phyloP scores from a whole-genome alignment of 257 asterid genomes.

The Lycium barbarum region DNA sequence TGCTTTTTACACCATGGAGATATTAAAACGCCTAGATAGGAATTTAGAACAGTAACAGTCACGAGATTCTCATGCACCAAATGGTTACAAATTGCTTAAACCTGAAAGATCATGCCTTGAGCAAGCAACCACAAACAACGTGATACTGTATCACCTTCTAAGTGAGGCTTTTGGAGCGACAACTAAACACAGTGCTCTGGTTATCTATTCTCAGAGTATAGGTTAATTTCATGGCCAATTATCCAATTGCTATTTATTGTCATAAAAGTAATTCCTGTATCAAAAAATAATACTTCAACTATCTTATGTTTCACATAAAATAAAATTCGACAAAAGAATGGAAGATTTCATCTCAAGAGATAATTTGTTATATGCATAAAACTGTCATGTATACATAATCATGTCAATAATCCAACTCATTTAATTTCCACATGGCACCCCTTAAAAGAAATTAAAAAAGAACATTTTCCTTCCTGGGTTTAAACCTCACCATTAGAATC shows the following conservation, averaged over 20 bases:
- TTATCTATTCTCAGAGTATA: not conserved
- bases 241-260: not conserved
- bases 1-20: not conserved
- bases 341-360: not conserved
- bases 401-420: not conserved
- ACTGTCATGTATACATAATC: not conserved
- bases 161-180: not conserved
- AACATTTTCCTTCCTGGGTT: not conserved
- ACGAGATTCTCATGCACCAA: constrained; percentile 12
- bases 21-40: not conserved
- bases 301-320: not conserved
- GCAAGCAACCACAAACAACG: not conserved
- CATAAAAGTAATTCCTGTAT: too few relatives aligned
- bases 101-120: not conserved
- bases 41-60: not conserved
- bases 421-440: not conserved
- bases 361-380: not conserved
- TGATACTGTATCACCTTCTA: not conserved
- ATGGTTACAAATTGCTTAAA: not conserved
- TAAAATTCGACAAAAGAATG: not conserved
- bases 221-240: not conserved
- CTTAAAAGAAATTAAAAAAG: too few relatives aligned
- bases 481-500: not conserved
- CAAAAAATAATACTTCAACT: too few relatives aligned
- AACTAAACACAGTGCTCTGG: not conserved